Percentiles rank a stretch among this genome's conserved stretches.
phyloP scores from a whole-genome alignment of 352 stramenopile species.

The Paralagenidium karlingii region DNA sequence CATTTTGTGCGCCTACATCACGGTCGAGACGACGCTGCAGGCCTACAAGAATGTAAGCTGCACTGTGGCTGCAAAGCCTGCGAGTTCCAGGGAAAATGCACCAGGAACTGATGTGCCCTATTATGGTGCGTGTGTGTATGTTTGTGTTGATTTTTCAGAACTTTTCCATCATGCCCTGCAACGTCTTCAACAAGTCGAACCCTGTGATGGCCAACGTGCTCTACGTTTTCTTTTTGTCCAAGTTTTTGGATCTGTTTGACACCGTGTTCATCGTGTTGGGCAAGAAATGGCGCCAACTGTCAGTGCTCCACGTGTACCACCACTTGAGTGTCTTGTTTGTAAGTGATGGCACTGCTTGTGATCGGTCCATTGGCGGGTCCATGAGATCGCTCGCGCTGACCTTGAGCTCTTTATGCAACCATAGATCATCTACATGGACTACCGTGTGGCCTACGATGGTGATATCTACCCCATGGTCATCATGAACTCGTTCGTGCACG shows the following conservation, averaged over 20 bases:
- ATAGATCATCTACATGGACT: slow-evolving; percentile 93
- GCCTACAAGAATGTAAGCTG: slow-evolving; percentile 79
- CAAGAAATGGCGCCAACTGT: slow-evolving; percentile 97
- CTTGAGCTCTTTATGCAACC: not conserved
- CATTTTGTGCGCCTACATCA: slow-evolving; percentile 95
- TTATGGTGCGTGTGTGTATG: slow-evolving; percentile 1
- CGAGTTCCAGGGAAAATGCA: too few species aligned
- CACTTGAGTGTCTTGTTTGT: slow-evolving; percentile 92
- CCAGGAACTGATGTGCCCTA: not conserved
- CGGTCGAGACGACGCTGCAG: slow-evolving; percentile 86
- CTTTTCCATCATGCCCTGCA: slow-evolving; percentile 92
- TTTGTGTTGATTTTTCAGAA: too few species aligned
- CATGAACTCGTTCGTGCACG: slow-evolving; percentile 97
- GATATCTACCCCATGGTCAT: slow-evolving; percentile 96
- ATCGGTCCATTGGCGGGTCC: not conserved
- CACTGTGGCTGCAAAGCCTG: too few species aligned
- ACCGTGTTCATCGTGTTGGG: slow-evolving; percentile 97
- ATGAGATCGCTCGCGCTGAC: too few species aligned
- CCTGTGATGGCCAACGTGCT: slow-evolving; percentile 91
- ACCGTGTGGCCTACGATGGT: slow-evolving; percentile 90
- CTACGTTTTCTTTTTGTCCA: slow-evolving; percentile 98
- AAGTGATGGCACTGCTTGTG: slow-evolving; percentile 15
- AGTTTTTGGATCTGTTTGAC: slow-evolving; percentile 89
- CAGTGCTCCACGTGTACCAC: slow-evolving; percentile 97
- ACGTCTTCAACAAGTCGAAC: slow-evolving; percentile 78